Evolutionary conservation across 2,329 filamentous ascomycete genomes (phyloP).

Genomic region (Polychaeton citri): DNA sequence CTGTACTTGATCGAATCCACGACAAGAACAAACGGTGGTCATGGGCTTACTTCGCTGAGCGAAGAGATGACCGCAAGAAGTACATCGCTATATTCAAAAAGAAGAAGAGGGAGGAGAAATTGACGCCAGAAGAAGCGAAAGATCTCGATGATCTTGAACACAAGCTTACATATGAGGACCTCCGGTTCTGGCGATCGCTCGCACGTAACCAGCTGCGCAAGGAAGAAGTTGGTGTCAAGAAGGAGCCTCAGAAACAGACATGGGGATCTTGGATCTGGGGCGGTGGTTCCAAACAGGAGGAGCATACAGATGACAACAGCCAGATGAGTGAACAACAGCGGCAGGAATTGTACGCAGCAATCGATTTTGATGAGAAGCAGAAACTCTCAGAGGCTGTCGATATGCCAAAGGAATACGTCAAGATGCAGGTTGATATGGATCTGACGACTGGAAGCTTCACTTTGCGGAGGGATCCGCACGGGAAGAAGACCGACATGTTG

Average conservation of each 20-base stretch:
- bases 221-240: slow-evolving; percentile 82
- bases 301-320: slow-evolving; percentile 60
- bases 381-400: slow-evolving; percentile 79
- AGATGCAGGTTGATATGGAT: slow-evolving; percentile 82
- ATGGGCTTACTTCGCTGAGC: slow-evolving; percentile 89
- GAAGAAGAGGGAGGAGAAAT: slow-evolving; percentile 54
- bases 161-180: slow-evolving; percentile 85
- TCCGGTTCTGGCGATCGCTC: slow-evolving; percentile 92
- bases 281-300: slow-evolving; percentile 45
- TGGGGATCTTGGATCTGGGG: slow-evolving; percentile 94
- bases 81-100: slow-evolving; percentile 98
- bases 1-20: slow-evolving; percentile 85
- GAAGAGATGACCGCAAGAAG: slow-evolving; percentile 71
- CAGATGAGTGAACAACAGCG: slow-evolving; percentile 92
- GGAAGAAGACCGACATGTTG: slow-evolving; percentile 65
- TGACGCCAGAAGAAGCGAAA: slow-evolving; percentile 56
- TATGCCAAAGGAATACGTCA: slow-evolving; percentile 77
- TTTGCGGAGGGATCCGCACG: slow-evolving; percentile 70
- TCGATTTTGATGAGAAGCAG: slow-evolving; percentile 96
- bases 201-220: slow-evolving; percentile 90
- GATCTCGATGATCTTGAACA: slow-evolving; percentile 66
- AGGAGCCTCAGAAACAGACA: slow-evolving; percentile 58
- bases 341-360: slow-evolving; percentile 91
- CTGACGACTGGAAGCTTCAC: slow-evolving; percentile 96
- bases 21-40: slow-evolving; percentile 88